phyloP scores from a whole-genome alignment of 176 grass and related monocot genomes.

The Puccinellia tenuiflora region DNA sequence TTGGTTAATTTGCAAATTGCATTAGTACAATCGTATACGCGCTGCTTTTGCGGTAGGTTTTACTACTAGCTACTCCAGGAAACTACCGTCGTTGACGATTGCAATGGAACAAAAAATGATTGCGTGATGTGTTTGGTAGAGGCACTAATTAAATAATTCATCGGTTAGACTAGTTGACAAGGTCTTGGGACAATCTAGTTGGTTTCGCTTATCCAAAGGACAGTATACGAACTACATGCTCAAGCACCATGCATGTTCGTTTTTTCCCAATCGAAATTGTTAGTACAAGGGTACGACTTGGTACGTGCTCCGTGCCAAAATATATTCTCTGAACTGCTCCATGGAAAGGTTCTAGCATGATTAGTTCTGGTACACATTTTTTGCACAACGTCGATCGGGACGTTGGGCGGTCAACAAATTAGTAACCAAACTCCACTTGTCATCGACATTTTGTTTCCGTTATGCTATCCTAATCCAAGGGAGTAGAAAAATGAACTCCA shows the following conservation, averaged over 20 bases:
- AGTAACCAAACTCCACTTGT: background rate
- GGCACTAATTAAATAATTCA: background rate
- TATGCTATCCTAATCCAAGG: background rate
- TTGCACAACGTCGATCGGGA: background rate
- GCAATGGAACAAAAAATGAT: background rate
- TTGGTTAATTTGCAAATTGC: background rate
- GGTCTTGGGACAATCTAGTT: background rate
- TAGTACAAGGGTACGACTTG: background rate
- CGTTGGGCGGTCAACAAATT: background rate
- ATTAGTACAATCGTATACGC: too few relatives aligned
- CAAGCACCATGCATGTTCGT: background rate
- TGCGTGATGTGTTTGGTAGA: background rate
- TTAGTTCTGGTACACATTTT: background rate
- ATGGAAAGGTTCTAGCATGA: background rate
- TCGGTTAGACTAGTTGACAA: background rate
- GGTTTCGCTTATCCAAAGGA: background rate
- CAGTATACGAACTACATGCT: background rate
- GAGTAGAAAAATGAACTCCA: background rate
- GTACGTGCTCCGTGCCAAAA: background rate
- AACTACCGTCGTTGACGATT: background rate
- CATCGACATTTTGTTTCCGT: background rate
- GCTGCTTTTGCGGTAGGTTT: background rate
- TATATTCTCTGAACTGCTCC: constrained; percentile 1
- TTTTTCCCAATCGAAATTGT: background rate
- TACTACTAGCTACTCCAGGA: background rate